These are phyloP conservation scores for Esteya vermicola DNA, from an alignment of 2,329 filamentous ascomycete species.

Conservation along the genomic window DNA sequence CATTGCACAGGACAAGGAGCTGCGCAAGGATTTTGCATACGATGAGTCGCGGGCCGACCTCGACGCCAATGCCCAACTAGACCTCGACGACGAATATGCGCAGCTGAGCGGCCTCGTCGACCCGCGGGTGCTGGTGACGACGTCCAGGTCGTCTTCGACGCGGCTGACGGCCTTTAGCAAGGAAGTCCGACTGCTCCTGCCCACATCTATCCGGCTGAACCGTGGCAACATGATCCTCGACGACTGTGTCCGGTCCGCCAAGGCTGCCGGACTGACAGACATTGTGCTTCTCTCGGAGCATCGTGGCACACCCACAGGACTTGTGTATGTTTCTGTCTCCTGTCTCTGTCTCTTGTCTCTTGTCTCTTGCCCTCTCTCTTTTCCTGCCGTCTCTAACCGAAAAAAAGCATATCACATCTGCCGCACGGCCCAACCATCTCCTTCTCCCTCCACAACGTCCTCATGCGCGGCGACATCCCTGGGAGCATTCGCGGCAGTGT, in stretches of 20 bases:
- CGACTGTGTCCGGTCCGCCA: constrained; percentile 70
- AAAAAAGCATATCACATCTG: constrained; percentile 60
- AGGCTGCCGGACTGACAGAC: constrained; percentile 68
- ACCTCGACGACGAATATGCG: constrained; percentile 80
- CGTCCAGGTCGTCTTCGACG: constrained; percentile 74
- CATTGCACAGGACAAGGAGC: constrained; percentile 71
- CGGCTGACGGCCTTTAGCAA: constrained; percentile 84
- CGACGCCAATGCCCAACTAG: constrained; percentile 52
- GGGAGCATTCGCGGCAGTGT: constrained; percentile 77
- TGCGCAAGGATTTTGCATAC: constrained; percentile 84
- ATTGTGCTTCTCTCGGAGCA: constrained; percentile 84
- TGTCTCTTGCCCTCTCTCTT: no score
- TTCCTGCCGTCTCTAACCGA: background rate
- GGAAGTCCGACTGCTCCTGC: constrained; percentile 59
- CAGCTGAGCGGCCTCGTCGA: constrained; percentile 85
- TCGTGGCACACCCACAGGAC: constrained; percentile 76
- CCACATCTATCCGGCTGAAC: constrained; percentile 78
- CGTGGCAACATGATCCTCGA: constrained; percentile 80
- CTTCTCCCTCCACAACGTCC: constrained; percentile 80
- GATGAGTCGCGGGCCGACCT: constrained; percentile 68
- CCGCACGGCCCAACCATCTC: constrained; percentile 78
- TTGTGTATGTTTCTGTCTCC: constrained; percentile 31
- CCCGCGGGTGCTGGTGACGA: constrained; percentile 66
- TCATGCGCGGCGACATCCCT: constrained; percentile 84
- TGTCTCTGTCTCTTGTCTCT: no score